phyloP scores from a whole-genome alignment of 768 basidiomycete genomes.

The Mrakia gelida region DNA sequence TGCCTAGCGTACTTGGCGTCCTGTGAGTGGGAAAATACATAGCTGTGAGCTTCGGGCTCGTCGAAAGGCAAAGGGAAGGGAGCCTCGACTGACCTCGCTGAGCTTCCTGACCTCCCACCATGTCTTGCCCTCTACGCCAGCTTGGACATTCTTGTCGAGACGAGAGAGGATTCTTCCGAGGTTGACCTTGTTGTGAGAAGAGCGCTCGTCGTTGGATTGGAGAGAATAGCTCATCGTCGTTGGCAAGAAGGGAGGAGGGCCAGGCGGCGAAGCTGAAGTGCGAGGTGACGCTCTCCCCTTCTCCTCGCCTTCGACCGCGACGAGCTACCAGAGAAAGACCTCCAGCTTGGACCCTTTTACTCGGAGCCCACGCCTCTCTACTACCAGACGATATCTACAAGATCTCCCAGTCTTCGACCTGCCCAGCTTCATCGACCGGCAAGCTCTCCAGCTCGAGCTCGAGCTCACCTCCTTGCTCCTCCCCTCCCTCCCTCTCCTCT shows the following conservation, averaged over 20 bases:
- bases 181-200: slow-evolving; percentile 29
- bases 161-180: slow-evolving; percentile 20
- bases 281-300: background rate
- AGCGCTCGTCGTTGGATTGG: background rate
- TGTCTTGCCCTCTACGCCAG: slow-evolving; percentile 1
- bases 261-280: background rate
- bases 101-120: slow-evolving; percentile 32
- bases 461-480: no score
- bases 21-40: background rate
- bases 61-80: no score
- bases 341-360: no score
- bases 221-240: slow-evolving; percentile 6
- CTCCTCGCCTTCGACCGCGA: background rate
- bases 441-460: no score
- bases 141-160: slow-evolving; percentile 15
- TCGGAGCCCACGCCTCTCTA: no score
- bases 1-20: slow-evolving; percentile 28
- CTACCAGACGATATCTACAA: no score
- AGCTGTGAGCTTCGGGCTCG: background rate
- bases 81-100: slow-evolving; percentile 20
- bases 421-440: no score
- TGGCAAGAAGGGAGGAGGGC: background rate
- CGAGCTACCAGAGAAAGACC: background rate
- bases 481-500: background rate
- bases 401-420: no score